A percentile compares a stretch with the other conserved stretches of the same genome.
Conservation (phyloP, 352 stramenopile genomes). For the Phytophthora citrophthora region DNA sequence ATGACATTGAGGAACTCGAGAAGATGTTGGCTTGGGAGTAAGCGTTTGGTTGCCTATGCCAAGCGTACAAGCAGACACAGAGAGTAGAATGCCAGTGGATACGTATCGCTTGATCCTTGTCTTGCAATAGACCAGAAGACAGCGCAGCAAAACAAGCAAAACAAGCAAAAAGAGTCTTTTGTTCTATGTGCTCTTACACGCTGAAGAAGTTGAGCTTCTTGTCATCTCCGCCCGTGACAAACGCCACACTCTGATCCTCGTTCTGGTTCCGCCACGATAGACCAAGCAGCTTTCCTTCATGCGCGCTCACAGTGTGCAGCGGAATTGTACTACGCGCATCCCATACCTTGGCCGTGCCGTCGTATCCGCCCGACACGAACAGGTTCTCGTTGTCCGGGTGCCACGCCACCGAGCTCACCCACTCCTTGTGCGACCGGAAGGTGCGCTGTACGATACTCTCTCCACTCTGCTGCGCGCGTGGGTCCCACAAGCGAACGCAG, state of each 20-base stretch:
- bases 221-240: conserved; percentile 84
- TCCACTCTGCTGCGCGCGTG: conserved; percentile 65
- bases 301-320: conserved; percentile 76
- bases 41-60: conserved; percentile 3
- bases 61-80: conserved; percentile 15
- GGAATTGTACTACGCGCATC: conserved; percentile 77
- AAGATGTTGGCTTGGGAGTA: conserved; percentile 86
- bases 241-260: conserved; percentile 39
- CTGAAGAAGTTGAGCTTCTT: conserved; percentile 90
- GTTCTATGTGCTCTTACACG: conserved; percentile 58
- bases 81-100: conserved; percentile 19
- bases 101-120: neutral
- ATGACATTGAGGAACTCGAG: conserved; percentile 88
- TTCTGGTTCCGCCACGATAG: conserved; percentile 62
- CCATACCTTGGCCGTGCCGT: conserved; percentile 85
- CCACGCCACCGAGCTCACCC: conserved; percentile 82
- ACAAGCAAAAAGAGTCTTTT: conserved; percentile 29
- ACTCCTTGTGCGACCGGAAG: conserved; percentile 87
- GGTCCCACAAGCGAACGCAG: conserved; percentile 85
- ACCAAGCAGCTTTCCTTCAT: conserved; percentile 77
- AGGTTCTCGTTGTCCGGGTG: conserved; percentile 63
- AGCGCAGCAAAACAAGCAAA: conserved; percentile 11
- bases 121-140: conserved; percentile 24
- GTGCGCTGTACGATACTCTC: conserved; percentile 81
- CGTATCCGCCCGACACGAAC: conserved; percentile 80